Base-by-base conservation (phyloP, 352 stramenopile genomes). In the Pythium scleroteichum region DNA sequence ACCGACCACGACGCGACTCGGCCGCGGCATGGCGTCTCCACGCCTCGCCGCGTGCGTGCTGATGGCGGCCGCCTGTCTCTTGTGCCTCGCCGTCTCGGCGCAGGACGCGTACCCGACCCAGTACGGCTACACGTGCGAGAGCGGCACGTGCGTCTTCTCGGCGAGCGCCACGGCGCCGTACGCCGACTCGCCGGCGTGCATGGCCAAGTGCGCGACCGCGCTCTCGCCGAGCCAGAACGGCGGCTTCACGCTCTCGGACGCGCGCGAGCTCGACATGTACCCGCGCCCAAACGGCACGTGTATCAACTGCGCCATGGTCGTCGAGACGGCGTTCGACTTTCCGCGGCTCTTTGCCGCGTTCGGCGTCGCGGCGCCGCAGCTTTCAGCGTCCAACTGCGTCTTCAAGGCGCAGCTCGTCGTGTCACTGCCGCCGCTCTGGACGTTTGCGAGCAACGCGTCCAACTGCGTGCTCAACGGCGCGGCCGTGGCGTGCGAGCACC, bases 241-340 rank as follows among this genome's bases (percentile, higher is more conserved):
- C 19, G n/a, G 8, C 19, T 12, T 40, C 16, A 16, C 70, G 46
- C 75, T 92, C n/a, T 76, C 57, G 17, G 78, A 90, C 52, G 64
- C 72, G 29, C 63, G 71, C n/a, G 65, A 39, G 32, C 73, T 92
- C 44, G 66, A 41, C 9, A 63, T 92, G 39, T 44, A 41, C 2
- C 83, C 83, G 40, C 78, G 68, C n/a, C 65, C 80, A 16, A 84
- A 88, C 29, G 84, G 84, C 62, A 94, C 82, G 55, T 94, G 84
- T 45, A 56, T 57, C 29, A 78, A 90, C 64, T 94, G 84, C 60
- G 79, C 78, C 45, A 69, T 89, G 48, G 66, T 84, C 29, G 64
- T 77, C 8, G 44, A 60, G 33, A 88, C 80, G 45, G 66, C 27
- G 9, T 94, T 85, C 68, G 85, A 92, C 62, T 94, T 94, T 48